Conservation (phyloP, 192 early-diverging fungal genomes). For the Backusella australiensis region DNA sequence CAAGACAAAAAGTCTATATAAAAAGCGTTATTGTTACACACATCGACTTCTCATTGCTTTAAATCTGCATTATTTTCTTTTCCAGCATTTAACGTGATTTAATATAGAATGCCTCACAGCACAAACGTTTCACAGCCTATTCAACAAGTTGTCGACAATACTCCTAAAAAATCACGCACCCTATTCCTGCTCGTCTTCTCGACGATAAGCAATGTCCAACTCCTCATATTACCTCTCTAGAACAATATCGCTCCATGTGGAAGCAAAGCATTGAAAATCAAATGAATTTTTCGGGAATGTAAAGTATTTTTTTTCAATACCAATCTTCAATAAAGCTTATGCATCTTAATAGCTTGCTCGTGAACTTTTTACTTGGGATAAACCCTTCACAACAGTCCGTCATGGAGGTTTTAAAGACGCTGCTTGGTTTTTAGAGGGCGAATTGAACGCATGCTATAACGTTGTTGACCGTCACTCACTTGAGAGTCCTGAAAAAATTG, state of each 20-base stretch:
- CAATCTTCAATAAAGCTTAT: too few species aligned
- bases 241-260: constrained; percentile 79
- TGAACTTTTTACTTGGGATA: constrained; percentile 79
- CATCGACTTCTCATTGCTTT: background rate
- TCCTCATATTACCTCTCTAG: constrained; percentile 72
- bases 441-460: constrained; percentile 93
- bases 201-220: constrained; percentile 50
- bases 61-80: too few species aligned
- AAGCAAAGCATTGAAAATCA: constrained; percentile 75
- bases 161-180: constrained; percentile 31
- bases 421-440: constrained; percentile 90
- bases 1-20: background rate
- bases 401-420: constrained; percentile 77
- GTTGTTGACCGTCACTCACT: constrained; percentile 67
- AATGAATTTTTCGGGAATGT: constrained; percentile 81
- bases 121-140: background rate
- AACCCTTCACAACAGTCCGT: constrained; percentile 70
- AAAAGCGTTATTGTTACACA: too few species aligned
- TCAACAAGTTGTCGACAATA: background rate
- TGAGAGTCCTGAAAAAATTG: background rate
- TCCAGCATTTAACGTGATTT: too few species aligned
- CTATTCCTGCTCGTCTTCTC: constrained; percentile 63
- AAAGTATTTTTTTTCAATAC: constrained; percentile 48
- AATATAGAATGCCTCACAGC: background rate
- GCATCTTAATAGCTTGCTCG: constrained; percentile 77